A percentile compares a stretch with the other conserved stretches of the same genome.
Conservation (phyloP, 371 early-diverging fungal species). For the Saksenaea vasiformis region DNA sequence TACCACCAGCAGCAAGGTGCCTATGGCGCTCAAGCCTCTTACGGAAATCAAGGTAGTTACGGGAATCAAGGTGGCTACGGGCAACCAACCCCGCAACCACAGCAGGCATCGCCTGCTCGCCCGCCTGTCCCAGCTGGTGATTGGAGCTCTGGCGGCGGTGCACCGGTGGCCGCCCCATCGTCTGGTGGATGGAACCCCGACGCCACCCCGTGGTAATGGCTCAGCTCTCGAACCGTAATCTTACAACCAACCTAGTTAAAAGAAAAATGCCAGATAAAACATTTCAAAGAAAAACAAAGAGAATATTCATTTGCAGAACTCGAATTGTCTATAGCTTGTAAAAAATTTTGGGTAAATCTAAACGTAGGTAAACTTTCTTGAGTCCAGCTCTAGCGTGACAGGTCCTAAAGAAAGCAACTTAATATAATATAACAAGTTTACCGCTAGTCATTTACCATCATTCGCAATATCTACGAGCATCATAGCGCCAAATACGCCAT, state of each 20-base stretch:
- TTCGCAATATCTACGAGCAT: slow-evolving; percentile 86
- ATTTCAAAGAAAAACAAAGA: too few relatives aligned
- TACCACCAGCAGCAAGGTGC: background rate
- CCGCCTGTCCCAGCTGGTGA: background rate
- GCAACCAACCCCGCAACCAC: background rate
- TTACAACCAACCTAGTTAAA: background rate
- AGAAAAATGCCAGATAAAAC: background rate
- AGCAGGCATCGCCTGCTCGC: background rate
- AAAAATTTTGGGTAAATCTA: background rate
- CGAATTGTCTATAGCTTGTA: too few relatives aligned
- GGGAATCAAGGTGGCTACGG: background rate
- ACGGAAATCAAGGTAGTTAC: background rate
- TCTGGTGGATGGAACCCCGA: slow-evolving; percentile 11
- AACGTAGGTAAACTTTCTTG: slow-evolving; percentile 59
- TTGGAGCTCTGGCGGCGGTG: background rate
- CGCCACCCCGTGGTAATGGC: slow-evolving; percentile 3
- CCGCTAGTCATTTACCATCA: slow-evolving; percentile 61
- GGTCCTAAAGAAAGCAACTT: slow-evolving; percentile 50
- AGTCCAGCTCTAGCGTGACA: slow-evolving; percentile 79
- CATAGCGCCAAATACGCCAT: slow-evolving; percentile 84
- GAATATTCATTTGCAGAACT: too few relatives aligned
- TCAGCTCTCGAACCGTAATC: background rate
- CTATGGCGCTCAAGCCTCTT: too few relatives aligned
- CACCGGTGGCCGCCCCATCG: background rate
- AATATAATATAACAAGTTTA: background rate